Evolutionary conservation across 176 grass and related monocot species (phyloP), one percentile per base, ranked within the genome.

Genomic region (Dendrocalamus sinicus): DNA sequence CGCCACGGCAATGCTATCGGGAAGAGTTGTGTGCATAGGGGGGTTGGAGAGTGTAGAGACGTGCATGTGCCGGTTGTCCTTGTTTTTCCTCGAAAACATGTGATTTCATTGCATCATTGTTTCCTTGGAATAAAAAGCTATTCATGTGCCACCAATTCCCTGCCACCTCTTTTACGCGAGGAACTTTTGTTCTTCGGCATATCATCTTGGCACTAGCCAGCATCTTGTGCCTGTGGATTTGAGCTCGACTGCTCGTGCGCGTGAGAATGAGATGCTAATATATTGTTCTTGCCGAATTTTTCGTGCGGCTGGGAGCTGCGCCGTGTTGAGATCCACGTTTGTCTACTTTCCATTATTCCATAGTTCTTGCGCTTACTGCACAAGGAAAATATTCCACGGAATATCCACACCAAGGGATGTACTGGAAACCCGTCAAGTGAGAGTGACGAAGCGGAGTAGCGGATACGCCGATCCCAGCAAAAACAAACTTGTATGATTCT

Each of bases 1-100:
- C 28, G 81, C 71, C 53, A 76, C 48, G 76, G 81, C 76, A 72
- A 53, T 70, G 81, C 81, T 76, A 70, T 68, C 76, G 85, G 89
- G 86, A 81, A 77, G 63, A 77, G 10, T 30, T 76, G 81, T 88
- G 85, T 85, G 77, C 70, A 91, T 91, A 90, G 54, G 59, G 77
- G 81, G 41, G 35, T 32, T 63, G 50, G 66, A 81, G 80, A 79
- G 69, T 80, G 26, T 47, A 81, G 77, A 81, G 86, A 28, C 88
- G 81, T 81, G 81, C 28, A 80, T 85, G 86, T 6, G 64, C 55
- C 32, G 62, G 12, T 22, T 84, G 20, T 22, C 70, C 17, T 61
- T 80, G 75, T 91, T 85, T 91, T 87, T 84, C 16, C 37, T 63
- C 2, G 3, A 88, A 58, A 88, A 55, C 70, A 66, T 47, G 63